Evolutionary conservation across 768 basidiomycete genomes (phyloP), one percentile per base, ranked within the genome.

Genomic region (Leucosporidium scottii): DNA sequence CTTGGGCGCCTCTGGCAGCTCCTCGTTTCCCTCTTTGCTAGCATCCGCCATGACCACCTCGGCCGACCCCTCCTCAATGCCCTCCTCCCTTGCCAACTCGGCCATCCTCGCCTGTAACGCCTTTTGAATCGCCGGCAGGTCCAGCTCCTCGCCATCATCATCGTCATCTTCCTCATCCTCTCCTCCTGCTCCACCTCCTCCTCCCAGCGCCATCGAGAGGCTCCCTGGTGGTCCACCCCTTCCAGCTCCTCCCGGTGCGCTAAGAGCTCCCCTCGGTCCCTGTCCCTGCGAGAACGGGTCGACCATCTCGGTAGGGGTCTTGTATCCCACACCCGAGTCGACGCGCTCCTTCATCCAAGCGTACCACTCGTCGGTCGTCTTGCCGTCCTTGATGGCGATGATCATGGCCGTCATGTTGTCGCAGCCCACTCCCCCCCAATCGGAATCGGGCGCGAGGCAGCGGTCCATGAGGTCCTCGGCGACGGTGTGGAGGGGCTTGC

Each of bases 361-460:
- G 75, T 90, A 89, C 96, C 96, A 98, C 76, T 93, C 86, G 71
- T 90, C 88, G 77, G 87, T 85, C n/a, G 91, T 89, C 67, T 86
- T 85, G 50, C 90, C 93, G 69, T 89, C 84, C 39, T 93, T 83
- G 55, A 99, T 78, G 10, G 91, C 96, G 65, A 98, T 84, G 61
- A 99, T 85, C 73, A 97, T 83, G 59, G 96, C 81, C 0, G 96
- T 99, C 96, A 99, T 99, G 81, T 99, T 98, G 81, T 99, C 96
- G 78, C 94, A 97, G 25, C 96, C 96, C 70, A 97, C 90, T 18
- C 96, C 96, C 58, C 90, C 90, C 47, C 89, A 89, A 28, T 88
- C 87, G 2, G 90, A 90, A 77, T 96, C 92, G 1, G 93, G 93
- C 28, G 96, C 93, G 57, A 97, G 83, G 76, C 96, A 98, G 73